Conservation (phyloP, 345 rosid species). For the Salix udensis region DNA sequence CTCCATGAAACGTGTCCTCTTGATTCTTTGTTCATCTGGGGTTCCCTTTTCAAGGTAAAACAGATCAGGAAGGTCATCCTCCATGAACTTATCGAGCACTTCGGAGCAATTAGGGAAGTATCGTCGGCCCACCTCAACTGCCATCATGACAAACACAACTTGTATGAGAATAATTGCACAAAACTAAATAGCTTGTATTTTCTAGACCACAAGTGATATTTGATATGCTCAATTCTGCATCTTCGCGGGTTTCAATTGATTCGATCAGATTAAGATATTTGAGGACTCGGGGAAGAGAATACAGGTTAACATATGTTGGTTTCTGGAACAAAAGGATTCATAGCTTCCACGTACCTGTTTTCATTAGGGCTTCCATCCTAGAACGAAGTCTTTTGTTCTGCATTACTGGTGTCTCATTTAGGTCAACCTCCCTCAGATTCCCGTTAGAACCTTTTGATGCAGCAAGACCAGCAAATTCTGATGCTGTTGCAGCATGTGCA, state of each 20-base stretch:
- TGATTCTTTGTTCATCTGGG: conserved; percentile 53
- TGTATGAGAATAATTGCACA: not conserved
- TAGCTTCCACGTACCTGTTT: conserved; percentile 55
- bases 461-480: conserved; percentile 59
- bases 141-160: conserved; percentile 10
- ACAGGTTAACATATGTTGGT: not conserved
- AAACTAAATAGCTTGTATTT: not conserved
- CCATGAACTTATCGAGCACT: conserved; percentile 94
- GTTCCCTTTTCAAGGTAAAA: conserved; percentile 67
- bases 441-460: conserved; percentile 55
- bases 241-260: not conserved
- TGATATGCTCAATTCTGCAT: not conserved
- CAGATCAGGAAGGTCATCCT: conserved; percentile 85
- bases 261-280: not conserved
- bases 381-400: conserved; percentile 61
- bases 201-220: not conserved
- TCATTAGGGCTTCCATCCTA: conserved; percentile 83
- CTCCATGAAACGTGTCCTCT: conserved; percentile 69
- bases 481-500: conserved; percentile 67
- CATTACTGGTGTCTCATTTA: conserved; percentile 79
- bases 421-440: conserved; percentile 71
- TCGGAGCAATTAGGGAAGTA: conserved; percentile 80
- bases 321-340: not conserved
- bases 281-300: not conserved
- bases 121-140: conserved; percentile 86